Evolutionary conservation across 2,329 filamentous ascomycete genomes (phyloP).

Genomic region (Epichloe sp.): DNA sequence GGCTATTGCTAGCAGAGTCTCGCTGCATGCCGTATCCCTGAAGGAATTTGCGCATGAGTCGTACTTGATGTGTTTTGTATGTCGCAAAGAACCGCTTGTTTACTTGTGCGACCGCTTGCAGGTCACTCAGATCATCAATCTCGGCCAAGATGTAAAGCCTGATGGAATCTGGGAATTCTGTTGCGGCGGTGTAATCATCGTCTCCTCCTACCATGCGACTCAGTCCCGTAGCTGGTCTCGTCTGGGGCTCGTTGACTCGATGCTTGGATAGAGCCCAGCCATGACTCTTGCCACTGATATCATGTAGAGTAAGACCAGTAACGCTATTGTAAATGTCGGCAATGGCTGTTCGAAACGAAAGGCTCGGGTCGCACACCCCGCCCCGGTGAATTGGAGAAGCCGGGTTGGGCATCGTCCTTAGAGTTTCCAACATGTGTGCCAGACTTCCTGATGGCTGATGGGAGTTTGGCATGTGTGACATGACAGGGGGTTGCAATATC

Average conservation of each 20-base stretch:
- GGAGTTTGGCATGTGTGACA: conserved; percentile 12
- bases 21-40: conserved; percentile 12
- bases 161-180: conserved; percentile 23
- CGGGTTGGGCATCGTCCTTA: conserved; percentile 31
- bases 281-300: conserved; percentile 33
- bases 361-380: conserved; percentile 36
- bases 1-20: neutral
- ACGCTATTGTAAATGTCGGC: conserved; percentile 39
- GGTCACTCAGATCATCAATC: conserved; percentile 27
- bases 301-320: conserved; percentile 32
- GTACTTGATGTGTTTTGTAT: conserved; percentile 31
- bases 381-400: conserved; percentile 26
- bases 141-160: conserved; percentile 27
- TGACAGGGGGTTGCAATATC: conserved; percentile 22
- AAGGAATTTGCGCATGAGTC: conserved; percentile 23
- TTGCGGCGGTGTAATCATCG: conserved; percentile 18
- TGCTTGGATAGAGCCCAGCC: conserved; percentile 37
- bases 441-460: conserved; percentile 25
- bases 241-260: conserved; percentile 22
- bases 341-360: conserved; percentile 32
- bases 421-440: conserved; percentile 29
- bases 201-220: conserved; percentile 18
- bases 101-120: conserved; percentile 28
- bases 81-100: conserved; percentile 30
- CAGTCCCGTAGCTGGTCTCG: conserved; percentile 15